A percentile compares a stretch with the other conserved stretches of the same genome.
These are phyloP conservation scores for Hemerocallis citrina DNA, from an alignment of 106 monocot species.

Conservation along the genomic window DNA sequence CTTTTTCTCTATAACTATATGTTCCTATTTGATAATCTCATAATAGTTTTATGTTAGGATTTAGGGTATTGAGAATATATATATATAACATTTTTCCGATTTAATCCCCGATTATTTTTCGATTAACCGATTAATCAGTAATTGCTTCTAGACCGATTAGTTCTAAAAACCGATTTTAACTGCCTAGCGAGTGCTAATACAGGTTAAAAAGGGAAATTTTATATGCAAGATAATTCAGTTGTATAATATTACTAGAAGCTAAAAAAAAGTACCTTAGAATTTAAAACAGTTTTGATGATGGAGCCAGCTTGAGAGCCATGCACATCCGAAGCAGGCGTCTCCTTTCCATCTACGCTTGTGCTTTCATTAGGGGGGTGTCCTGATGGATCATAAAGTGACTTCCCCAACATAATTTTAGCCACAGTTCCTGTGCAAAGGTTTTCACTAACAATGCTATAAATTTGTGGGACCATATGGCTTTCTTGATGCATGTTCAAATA, in stretches of 20 bases:
- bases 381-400: slow-evolving; percentile 1
- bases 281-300: neutral
- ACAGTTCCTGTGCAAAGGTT: neutral
- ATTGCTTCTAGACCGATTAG: too few species aligned
- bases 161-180: too few species aligned
- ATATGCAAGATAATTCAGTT: neutral
- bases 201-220: too few species aligned
- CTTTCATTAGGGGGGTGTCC: neutral
- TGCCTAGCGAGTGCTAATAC: too few species aligned
- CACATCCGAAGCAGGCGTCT: neutral
- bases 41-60: too few species aligned
- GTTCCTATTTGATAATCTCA: too few species aligned
- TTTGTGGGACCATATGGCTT: slow-evolving; percentile 11
- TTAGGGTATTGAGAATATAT: too few species aligned
- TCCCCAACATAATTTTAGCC: slow-evolving; percentile 2
- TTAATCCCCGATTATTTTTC: too few species aligned
- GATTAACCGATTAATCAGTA: too few species aligned
- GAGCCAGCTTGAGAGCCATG: neutral
- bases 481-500: slow-evolving; percentile 12
- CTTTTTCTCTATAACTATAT: too few species aligned
- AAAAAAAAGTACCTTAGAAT: slow-evolving; percentile 4
- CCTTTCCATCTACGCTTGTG: neutral
- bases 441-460: slow-evolving; percentile 12
- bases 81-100: too few species aligned
- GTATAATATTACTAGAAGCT: neutral